Base-by-base conservation (phyloP, 768 basidiomycete genomes). In the Tubosaeta brunneosetosa region DNA sequence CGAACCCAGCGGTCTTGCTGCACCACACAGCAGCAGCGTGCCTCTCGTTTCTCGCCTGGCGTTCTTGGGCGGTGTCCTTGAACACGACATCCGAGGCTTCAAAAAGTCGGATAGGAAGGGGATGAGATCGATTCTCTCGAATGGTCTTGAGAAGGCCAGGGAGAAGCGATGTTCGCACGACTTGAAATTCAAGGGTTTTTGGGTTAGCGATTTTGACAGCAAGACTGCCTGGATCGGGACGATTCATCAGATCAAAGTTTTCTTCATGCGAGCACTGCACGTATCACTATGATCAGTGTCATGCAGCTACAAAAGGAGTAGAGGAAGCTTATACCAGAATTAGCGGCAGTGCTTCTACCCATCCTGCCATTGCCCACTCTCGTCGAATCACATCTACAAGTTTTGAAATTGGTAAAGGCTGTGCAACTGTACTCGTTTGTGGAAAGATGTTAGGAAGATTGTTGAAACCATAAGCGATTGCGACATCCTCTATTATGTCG, bases 381-480 rank as follows among this genome's bases (percentile, higher is more conserved):
- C 75, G 71, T 36, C 97, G 82, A 31, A 99, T 76, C 41, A 94
- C 80, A 68, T 99, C 94, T 55, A 83, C 86, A 7, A 99, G 75
- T 67, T 85, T 93, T 74, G 90, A 94, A 59, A 97, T 84, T 2
- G 86, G 84, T 52, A 94, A 75, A 10, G 93, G 92, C 65, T 95
- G 92, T 19, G 91, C 95, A 36, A 98, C 91, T 7, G 97, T 98
- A 67, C 87, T 94, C 16, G 94, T 97, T 7, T 83, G 73, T 1
- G 97, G 97, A 82, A 99, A 94, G 13, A 83, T 85, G 61, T 90
- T 81, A 2, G 92, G 91, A 26, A 99, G 78, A 62, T 95, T 97
- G 75, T 99, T 97, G 78, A 93, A 98, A 2, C 97, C 97, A 65
- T 94, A 97, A 1, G 94, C 97, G 58, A 99, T 91, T 10, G 97